Evolutionary conservation across 768 basidiomycete genomes (phyloP).

Genomic region (Symmetrospora coprosmae): DNA sequence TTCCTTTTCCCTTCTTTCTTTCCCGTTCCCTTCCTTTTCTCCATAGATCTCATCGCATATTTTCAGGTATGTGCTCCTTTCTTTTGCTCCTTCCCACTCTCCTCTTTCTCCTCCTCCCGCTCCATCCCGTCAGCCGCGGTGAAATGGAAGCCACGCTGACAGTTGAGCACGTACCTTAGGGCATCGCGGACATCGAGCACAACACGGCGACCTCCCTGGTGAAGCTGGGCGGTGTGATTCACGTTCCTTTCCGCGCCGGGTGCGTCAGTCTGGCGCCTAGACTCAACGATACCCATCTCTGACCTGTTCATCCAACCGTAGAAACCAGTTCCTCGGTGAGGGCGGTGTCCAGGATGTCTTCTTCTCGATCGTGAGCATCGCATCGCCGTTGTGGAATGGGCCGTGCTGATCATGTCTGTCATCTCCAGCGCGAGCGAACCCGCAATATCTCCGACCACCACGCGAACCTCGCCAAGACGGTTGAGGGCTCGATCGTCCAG

Average conservation of each 20-base stretch:
- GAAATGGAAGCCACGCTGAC: neutral
- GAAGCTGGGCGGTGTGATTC: slow-evolving; percentile 85
- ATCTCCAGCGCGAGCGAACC: slow-evolving; percentile 58
- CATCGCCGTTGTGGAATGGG: neutral
- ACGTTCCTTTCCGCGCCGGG: slow-evolving; percentile 80
- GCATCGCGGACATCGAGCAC: slow-evolving; percentile 77
- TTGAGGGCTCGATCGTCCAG: slow-evolving; percentile 93
- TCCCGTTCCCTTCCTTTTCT: no score
- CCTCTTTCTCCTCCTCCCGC: neutral
- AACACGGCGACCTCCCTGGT: slow-evolving; percentile 84
- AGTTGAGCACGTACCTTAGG: slow-evolving; percentile 32
- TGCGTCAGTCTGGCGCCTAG: slow-evolving; percentile 8
- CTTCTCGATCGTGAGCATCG: slow-evolving; percentile 48
- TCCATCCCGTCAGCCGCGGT: neutral
- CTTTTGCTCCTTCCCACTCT: neutral
- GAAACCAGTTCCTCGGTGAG: slow-evolving; percentile 93
- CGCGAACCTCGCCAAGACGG: slow-evolving; percentile 85
- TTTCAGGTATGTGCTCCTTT: slow-evolving; percentile 26
- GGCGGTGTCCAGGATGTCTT: slow-evolving; percentile 78
- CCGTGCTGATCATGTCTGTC: neutral
- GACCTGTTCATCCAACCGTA: neutral
- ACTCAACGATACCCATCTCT: neutral
- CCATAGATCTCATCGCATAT: slow-evolving; percentile 33
- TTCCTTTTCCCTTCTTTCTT: no score
- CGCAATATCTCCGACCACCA: slow-evolving; percentile 88